These are phyloP conservation scores for Podospora didyma DNA, from an alignment of 495 filamentous ascomycete species.

Conservation along the genomic window DNA sequence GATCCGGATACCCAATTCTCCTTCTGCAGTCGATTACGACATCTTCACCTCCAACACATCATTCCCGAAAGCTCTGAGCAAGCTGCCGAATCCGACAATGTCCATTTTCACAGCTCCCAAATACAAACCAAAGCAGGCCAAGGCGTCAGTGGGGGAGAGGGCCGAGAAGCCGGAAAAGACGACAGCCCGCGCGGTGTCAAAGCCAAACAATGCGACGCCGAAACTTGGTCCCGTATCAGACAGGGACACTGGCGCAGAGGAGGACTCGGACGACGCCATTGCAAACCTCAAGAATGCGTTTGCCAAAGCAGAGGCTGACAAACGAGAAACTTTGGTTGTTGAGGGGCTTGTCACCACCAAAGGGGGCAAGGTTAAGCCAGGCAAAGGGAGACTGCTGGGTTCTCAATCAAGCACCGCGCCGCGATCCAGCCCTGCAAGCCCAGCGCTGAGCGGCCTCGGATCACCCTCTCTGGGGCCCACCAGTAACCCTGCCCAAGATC, in stretches of 20 bases:
- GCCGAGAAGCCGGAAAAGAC: background rate
- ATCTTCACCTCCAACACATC: conserved; percentile 36
- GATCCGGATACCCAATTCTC: conserved; percentile 29
- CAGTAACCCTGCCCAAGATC: conserved; percentile 49
- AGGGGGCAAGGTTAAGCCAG: conserved; percentile 22
- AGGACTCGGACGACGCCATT: conserved; percentile 27
- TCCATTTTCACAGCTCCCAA: conserved; percentile 40
- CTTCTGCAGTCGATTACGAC: conserved; percentile 39
- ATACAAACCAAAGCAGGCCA: conserved; percentile 31
- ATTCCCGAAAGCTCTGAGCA: conserved; percentile 25
- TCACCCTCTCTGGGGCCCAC: conserved; percentile 50
- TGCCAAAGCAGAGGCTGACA: conserved; percentile 33
- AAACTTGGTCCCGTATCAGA: conserved; percentile 8
- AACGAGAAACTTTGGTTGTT: conserved; percentile 46
- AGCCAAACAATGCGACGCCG: conserved; percentile 3
- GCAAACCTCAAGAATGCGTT: conserved; percentile 36
- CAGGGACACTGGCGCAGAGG: conserved; percentile 5
- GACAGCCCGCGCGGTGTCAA: conserved; percentile 4
- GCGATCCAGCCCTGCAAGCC: conserved; percentile 62
- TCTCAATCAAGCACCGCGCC: conserved; percentile 38
- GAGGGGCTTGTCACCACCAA: conserved; percentile 30
- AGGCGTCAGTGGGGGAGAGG: conserved; percentile 7
- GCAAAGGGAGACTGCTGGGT: conserved; percentile 41
- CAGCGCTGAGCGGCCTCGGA: conserved; percentile 49
- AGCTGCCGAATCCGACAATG: conserved; percentile 43